These are phyloP conservation scores for Scedosporium boydii DNA, from an alignment of 2,329 filamentous ascomycete species.

Conservation along the genomic window DNA sequence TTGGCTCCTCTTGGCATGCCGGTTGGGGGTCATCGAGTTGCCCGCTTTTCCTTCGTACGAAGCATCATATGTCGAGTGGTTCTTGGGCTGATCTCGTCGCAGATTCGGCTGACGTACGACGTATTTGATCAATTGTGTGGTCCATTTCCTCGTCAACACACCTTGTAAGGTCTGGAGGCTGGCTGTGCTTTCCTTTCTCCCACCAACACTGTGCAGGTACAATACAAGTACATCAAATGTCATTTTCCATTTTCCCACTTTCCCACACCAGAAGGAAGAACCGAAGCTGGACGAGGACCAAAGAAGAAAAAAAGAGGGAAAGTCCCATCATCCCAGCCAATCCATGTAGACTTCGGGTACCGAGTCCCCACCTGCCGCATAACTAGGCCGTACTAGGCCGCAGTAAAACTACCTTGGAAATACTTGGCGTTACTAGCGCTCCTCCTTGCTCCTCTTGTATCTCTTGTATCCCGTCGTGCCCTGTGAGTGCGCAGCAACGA, in stretches of 20 bases:
- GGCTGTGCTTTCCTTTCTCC: not conserved
- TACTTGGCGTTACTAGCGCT: not conserved
- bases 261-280: not conserved
- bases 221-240: not conserved
- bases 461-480: no score
- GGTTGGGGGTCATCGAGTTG: not conserved
- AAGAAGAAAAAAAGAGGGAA: not conserved
- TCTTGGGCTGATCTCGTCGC: not conserved
- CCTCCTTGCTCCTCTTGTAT: not conserved
- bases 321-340: no score
- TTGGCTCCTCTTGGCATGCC: not conserved
- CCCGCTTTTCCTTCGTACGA: not conserved
- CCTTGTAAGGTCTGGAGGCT: not conserved
- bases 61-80: not conserved
- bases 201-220: not conserved
- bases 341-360: not conserved
- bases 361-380: not conserved
- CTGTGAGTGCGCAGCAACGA: no score
- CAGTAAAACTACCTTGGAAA: not conserved
- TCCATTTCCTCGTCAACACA: not conserved
- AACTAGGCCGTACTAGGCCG: not conserved
- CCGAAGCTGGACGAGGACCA: not conserved
- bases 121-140: no score
- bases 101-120: not conserved
- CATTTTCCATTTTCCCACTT: not conserved